phyloP scores from a whole-genome alignment of 495 filamentous ascomycete species.

The Hypoxylon fragiforme region DNA sequence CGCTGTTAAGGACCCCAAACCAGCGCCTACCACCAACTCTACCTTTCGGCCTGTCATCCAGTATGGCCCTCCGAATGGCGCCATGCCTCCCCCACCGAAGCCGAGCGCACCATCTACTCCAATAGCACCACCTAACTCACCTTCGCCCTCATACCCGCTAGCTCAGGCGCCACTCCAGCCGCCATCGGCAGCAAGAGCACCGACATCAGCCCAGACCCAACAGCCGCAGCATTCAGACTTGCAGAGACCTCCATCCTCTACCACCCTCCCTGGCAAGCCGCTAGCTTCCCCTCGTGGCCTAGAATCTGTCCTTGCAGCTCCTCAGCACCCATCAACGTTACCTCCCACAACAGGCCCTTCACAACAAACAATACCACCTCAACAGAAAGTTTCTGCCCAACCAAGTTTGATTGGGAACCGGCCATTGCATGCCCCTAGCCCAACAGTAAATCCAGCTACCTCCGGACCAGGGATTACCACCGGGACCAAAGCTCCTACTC shows the following conservation, averaged over 20 bases:
- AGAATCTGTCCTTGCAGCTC: constrained; percentile 37
- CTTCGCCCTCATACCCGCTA: constrained; percentile 13
- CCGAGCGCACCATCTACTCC: constrained; percentile 46
- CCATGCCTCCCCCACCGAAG: constrained; percentile 58
- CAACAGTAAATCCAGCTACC: constrained; percentile 12
- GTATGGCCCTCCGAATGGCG: constrained; percentile 66
- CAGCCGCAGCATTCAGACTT: constrained; percentile 22
- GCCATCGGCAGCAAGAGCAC: constrained; percentile 16
- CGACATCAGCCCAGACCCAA: constrained; percentile 25
- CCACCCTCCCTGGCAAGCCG: constrained; percentile 15
- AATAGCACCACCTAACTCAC: constrained; percentile 4
- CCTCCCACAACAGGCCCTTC: constrained; percentile 17
- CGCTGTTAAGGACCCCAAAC: constrained; percentile 73
- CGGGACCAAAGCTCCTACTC: constrained; percentile 28
- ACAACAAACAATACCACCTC: constrained; percentile 29
- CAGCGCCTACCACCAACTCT: constrained; percentile 42
- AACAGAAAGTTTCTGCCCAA: constrained; percentile 21
- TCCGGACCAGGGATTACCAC: constrained; percentile 25
- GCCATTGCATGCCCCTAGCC: constrained; percentile 26
- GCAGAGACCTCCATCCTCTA: constrained; percentile 21
- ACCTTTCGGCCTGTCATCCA: constrained; percentile 65
- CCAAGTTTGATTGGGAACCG: constrained; percentile 21
- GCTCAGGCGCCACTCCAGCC: constrained; percentile 17
- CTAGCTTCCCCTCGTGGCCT: constrained; percentile 31
- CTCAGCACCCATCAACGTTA: constrained; percentile 31